Conservation (phyloP, 441 rosid species). For the Theobroma grandiflorum region DNA sequence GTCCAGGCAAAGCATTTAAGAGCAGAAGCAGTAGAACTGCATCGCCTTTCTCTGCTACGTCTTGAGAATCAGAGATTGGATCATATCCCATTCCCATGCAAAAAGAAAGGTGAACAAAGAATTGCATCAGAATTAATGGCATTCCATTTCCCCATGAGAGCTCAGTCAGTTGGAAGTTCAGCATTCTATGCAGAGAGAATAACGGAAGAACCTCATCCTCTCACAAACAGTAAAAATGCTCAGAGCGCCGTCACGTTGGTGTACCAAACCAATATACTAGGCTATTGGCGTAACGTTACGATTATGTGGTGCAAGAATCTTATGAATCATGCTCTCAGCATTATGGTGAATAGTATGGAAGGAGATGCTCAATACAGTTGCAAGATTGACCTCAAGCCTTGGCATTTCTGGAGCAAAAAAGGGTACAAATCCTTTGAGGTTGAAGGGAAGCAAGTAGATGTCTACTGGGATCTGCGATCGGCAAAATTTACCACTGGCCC, state of each 20-base stretch:
- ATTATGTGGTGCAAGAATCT: conserved; percentile 64
- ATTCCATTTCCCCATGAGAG: conserved; percentile 25
- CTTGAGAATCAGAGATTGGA: background rate
- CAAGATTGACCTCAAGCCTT: conserved; percentile 76
- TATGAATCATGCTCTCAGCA: conserved; percentile 63
- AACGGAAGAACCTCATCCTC: conserved; percentile 47
- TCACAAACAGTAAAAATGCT: conserved; percentile 42
- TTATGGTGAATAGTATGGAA: conserved; percentile 53
- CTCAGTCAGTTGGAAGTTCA: conserved; percentile 33
- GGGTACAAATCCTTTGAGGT: conserved; percentile 65
- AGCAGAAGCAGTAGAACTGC: conserved; percentile 15
- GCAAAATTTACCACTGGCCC: conserved; percentile 66
- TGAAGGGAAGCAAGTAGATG: conserved; percentile 56
- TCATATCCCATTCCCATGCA: conserved; percentile 5
- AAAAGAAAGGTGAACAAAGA: background rate
- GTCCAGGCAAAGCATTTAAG: background rate
- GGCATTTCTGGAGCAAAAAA: conserved; percentile 81
- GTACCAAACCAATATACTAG: conserved; percentile 50
- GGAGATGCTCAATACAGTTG: conserved; percentile 55
- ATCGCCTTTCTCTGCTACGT: background rate
- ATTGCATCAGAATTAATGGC: conserved; percentile 35
- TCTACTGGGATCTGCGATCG: conserved; percentile 75
- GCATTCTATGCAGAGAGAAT: conserved; percentile 40
- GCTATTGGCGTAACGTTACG: conserved; percentile 49
- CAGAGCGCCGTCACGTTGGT: conserved; percentile 59